phyloP scores from a whole-genome alignment of 208 protist species.

The Naegleria lovaniensis region DNA sequence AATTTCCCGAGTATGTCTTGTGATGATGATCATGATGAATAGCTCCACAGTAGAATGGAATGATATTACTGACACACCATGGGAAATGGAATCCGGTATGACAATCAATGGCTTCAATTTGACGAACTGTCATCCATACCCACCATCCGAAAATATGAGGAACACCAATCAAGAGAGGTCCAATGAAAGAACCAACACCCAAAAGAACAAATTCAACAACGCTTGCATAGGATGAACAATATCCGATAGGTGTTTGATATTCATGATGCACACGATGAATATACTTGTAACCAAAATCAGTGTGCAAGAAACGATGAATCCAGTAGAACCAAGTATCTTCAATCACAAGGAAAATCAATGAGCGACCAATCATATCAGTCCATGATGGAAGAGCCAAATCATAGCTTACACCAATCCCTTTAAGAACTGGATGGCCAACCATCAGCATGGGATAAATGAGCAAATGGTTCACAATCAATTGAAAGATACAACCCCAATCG shows the following conservation, averaged over 20 bases:
- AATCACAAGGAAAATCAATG: constrained; percentile 36
- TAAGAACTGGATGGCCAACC: constrained; percentile 11
- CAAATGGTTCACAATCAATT: constrained; percentile 43
- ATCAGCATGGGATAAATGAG: constrained; percentile 21
- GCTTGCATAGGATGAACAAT: constrained; percentile 40
- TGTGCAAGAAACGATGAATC: constrained; percentile 37
- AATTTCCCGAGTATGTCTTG: constrained; percentile 39
- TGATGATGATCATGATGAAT: constrained; percentile 37
- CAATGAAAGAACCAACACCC: constrained; percentile 37
- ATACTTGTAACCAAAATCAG: constrained; percentile 35
- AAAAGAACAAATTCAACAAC: constrained; percentile 33
- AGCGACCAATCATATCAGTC: constrained; percentile 5
- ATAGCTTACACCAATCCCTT: not conserved
- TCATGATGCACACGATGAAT: constrained; percentile 41
- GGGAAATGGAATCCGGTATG: constrained; percentile 45
- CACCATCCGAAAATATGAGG: constrained; percentile 36
- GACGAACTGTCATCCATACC: constrained; percentile 40
- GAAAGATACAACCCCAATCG: constrained; percentile 37
- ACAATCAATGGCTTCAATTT: constrained; percentile 39
- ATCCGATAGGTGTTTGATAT: constrained; percentile 38
- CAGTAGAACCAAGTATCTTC: constrained; percentile 43
- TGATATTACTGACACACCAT: constrained; percentile 31
- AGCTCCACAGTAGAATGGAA: constrained; percentile 43
- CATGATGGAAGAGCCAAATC: constrained; percentile 8
- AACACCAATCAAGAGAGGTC: constrained; percentile 29